Evolutionary conservation across 768 basidiomycete genomes (phyloP).

Genomic region (Stropharia rugosoannulata): DNA sequence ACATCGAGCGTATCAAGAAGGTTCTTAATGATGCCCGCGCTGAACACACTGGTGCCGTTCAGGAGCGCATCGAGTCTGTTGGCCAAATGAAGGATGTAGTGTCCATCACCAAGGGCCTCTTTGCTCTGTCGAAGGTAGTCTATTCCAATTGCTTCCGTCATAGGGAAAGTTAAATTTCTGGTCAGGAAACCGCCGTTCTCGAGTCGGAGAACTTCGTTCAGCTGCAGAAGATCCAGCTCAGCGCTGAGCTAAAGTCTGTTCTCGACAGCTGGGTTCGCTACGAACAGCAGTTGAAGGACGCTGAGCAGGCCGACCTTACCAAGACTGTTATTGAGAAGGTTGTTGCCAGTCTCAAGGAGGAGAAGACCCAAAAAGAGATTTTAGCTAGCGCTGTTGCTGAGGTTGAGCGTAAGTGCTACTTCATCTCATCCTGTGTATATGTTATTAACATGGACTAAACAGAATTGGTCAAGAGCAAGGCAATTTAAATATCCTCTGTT

Average conservation of each 20-base stretch:
- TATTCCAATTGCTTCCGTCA: background rate
- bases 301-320: constrained; percentile 90
- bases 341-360: constrained; percentile 76
- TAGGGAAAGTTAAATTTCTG: background rate
- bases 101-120: constrained; percentile 85
- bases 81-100: constrained; percentile 96
- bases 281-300: constrained; percentile 96
- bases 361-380: constrained; percentile 88
- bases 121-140: constrained; percentile 85
- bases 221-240: constrained; percentile 83
- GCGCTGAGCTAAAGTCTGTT: constrained; percentile 88
- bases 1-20: constrained; percentile 80
- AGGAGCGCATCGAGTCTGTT: constrained; percentile 89
- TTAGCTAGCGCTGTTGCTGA: constrained; percentile 77
- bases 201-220: constrained; percentile 90
- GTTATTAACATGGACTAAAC: constrained; percentile 2
- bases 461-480: constrained; percentile 93
- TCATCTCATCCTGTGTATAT: background rate
- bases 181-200: constrained; percentile 88
- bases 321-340: constrained; percentile 89
- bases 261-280: constrained; percentile 98
- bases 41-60: constrained; percentile 91
- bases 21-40: constrained; percentile 80
- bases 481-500: constrained; percentile 54
- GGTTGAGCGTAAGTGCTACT: constrained; percentile 79